Base-by-base conservation (phyloP, 176 grass and related monocot species). In the Poa pratensis region DNA sequence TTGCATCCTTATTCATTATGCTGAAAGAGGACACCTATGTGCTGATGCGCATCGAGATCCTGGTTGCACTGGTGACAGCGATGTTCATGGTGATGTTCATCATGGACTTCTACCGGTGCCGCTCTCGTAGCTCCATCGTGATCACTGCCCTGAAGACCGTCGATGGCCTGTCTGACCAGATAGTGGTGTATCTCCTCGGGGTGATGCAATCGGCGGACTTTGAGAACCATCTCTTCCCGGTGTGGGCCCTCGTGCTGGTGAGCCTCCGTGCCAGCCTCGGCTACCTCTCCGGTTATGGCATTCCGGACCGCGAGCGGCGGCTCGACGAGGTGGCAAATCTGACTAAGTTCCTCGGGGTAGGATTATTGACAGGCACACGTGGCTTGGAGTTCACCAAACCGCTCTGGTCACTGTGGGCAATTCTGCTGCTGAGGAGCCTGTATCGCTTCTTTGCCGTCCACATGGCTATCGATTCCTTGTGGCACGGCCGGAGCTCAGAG, bases 41-140 rank as follows among this genome's bases (percentile, higher is more conserved):
- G 26, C 26, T 75, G 15, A 82, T 39, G 32, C 30, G 80, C 34
- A 72, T 82, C 10, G 28, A 82, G 0, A 2, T 1, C 2, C 45
- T 82, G 11, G 52, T 82, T 0, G 50, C 80, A 59, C 35, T 72
- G 1, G 80, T 59, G 22, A 58, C 67, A 0, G 4, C 18, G n/a
- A 59, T 72, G 52, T 82, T 82, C 20, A 14, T 83, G 1, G 80
- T 26, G 23, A 19, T 83, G 68, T 73, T 83, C n/a, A n/a, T 83
- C 22, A 3, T 83, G 7, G 80, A 83, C 68, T 30, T 83, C 9
- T 83, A 27, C 37, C 80, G 37, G 3, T 83, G 14, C 10, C 68
- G 3, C 5, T 14, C 7, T 46, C 52, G 22, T 0, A 59, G 32
- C 1, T 73, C 67, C 0, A 0, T 4, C 9, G 1, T 83, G 1